Conservation (phyloP, 805 yeast genomes). For the Candida germanica region DNA sequence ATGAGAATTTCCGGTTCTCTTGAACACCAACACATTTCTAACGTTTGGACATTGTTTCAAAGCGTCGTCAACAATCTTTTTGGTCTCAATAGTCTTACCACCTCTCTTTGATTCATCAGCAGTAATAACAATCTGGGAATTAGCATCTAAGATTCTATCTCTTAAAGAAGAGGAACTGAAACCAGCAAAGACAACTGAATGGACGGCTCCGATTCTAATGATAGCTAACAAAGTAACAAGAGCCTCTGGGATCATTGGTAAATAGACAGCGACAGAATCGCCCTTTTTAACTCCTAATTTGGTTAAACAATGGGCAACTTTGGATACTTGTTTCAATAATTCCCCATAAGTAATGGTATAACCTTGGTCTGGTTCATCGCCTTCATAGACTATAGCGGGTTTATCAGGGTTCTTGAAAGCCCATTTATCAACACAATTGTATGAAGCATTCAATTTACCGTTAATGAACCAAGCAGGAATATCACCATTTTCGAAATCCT, state of each 20-base stretch:
- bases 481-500: conserved; percentile 62
- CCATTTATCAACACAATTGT: conserved; percentile 94
- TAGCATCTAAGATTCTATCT: conserved; percentile 88
- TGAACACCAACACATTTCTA: conserved; percentile 78
- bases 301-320: conserved; percentile 79
- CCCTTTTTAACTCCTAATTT: conserved; percentile 90
- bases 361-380: conserved; percentile 80
- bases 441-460: conserved; percentile 89
- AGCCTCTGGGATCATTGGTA: conserved; percentile 98
- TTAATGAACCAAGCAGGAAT: conserved; percentile 86
- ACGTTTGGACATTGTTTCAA: conserved; percentile 71
- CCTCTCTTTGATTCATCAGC: conserved; percentile 96
- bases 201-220: conserved; percentile 91
- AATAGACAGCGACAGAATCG: conserved; percentile 92
- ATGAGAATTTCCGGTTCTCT: conserved; percentile 76
- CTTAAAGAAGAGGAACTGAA: conserved; percentile 88
- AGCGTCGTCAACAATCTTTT: conserved; percentile 94
- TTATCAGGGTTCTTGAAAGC: conserved; percentile 85
- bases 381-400: conserved; percentile 84
- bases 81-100: conserved; percentile 87
- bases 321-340: conserved; percentile 77
- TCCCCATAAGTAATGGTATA: conserved; percentile 80
- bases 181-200: conserved; percentile 96
- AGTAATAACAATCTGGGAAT: conserved; percentile 82
- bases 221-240: conserved; percentile 91